phyloP scores from a whole-genome alignment of 108 stramenopile genomes.

The Nitzschia palea region DNA sequence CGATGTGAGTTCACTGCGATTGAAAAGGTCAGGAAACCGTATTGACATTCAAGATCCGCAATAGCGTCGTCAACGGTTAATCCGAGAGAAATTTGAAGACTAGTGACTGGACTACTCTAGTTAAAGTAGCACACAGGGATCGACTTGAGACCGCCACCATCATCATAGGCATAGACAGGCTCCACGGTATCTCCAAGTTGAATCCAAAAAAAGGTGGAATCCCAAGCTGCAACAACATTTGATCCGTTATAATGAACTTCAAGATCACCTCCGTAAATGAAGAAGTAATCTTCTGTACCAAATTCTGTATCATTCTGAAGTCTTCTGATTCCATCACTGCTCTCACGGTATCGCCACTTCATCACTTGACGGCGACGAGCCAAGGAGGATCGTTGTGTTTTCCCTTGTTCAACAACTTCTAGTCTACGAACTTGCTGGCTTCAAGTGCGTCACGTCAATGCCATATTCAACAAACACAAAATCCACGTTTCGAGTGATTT shows the following conservation, averaged over 20 bases:
- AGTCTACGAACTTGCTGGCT: neutral
- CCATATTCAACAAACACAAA: slow-evolving; percentile 27
- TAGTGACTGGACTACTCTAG: neutral
- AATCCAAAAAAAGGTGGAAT: slow-evolving; percentile 18
- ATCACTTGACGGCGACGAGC: too few species aligned
- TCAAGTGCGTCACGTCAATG: slow-evolving; percentile 4
- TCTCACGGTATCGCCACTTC: too few species aligned
- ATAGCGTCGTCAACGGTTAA: neutral
- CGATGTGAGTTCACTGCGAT: neutral
- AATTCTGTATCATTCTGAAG: neutral
- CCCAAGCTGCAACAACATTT: slow-evolving; percentile 19
- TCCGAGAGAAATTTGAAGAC: neutral
- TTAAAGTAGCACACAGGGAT: slow-evolving; percentile 1
- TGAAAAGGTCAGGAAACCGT: neutral
- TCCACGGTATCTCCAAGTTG: neutral
- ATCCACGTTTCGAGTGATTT: slow-evolving; percentile 13
- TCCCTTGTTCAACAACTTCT: neutral
- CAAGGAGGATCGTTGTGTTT: neutral
- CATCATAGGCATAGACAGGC: neutral
- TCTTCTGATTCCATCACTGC: too few species aligned
- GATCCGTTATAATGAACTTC: slow-evolving; percentile 9
- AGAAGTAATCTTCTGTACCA: slow-evolving; percentile 21
- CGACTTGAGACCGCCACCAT: neutral
- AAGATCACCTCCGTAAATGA: slow-evolving; percentile 19
- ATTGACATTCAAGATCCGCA: neutral